Conservation (phyloP, 192 early-diverging fungal species). For the Gaertneriomyces sp. region DNA sequence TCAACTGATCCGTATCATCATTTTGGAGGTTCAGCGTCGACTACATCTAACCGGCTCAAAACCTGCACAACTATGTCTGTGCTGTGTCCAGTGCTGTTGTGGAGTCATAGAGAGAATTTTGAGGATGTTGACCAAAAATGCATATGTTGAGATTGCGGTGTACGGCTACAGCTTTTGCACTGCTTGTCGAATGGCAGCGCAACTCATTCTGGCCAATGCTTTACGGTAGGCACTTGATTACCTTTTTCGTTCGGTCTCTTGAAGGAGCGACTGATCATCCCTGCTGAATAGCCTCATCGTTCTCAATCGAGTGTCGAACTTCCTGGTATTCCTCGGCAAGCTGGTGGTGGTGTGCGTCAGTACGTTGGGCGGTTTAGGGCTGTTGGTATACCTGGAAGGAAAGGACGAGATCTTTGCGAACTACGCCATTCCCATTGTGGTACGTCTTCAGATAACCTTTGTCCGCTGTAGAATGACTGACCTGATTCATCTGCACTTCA, state of each 20-base stretch:
- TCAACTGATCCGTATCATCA: constrained; percentile 44
- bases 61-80: constrained; percentile 30
- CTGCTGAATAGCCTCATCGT: constrained; percentile 14
- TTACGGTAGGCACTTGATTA: constrained; percentile 20
- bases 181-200: constrained; percentile 38
- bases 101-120: constrained; percentile 40
- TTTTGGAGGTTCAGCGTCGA: constrained; percentile 34
- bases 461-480: constrained; percentile 3
- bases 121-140: constrained; percentile 58
- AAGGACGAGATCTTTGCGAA: constrained; percentile 23
- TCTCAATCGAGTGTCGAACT: constrained; percentile 45
- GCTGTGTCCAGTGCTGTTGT: constrained; percentile 47
- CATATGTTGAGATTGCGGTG: constrained; percentile 55
- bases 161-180: constrained; percentile 51
- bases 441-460: neutral
- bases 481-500: constrained; percentile 16
- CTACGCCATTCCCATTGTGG: constrained; percentile 28
- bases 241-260: neutral
- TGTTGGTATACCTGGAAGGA: constrained; percentile 25
- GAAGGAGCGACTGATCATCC: neutral
- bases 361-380: constrained; percentile 24
- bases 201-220: constrained; percentile 46
- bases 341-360: constrained; percentile 41
- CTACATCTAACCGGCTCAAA: constrained; percentile 31
- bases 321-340: constrained; percentile 51